These are phyloP conservation scores for Phoma herbarum DNA, from an alignment of 2,329 filamentous ascomycete species.

Conservation along the genomic window DNA sequence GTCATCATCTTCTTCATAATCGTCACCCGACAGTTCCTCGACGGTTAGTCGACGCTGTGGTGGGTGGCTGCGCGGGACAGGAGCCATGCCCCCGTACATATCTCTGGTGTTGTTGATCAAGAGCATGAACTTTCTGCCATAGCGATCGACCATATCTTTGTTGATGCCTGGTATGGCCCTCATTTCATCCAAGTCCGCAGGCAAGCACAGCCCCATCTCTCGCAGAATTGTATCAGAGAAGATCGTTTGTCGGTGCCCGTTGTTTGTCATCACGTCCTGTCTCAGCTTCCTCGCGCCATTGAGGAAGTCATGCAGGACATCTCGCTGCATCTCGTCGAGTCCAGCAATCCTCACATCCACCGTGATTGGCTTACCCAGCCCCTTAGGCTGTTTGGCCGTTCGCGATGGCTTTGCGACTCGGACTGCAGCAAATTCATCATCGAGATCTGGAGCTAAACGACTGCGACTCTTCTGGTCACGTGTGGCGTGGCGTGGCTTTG, in stretches of 20 bases:
- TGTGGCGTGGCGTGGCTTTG: conserved; percentile 29
- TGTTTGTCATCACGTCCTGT: conserved; percentile 68
- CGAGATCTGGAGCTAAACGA: conserved; percentile 49
- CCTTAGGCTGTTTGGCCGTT: conserved; percentile 47
- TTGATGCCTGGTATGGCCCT: conserved; percentile 69
- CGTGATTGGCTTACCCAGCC: conserved; percentile 67
- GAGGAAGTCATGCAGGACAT: conserved; percentile 72
- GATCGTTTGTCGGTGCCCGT: conserved; percentile 63
- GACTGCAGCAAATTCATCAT: conserved; percentile 56
- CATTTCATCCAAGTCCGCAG: conserved; percentile 69
- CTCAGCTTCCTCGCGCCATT: conserved; percentile 67
- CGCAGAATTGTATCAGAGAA: conserved; percentile 76
- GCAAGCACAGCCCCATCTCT: conserved; percentile 77
- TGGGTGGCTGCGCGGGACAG: conserved; percentile 26
- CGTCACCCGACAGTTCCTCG: conserved; percentile 47
- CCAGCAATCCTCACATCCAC: conserved; percentile 62
- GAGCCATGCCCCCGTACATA: conserved; percentile 31
- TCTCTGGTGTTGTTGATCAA: conserved; percentile 58
- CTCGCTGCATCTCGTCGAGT: conserved; percentile 68
- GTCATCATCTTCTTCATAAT: conserved; percentile 52
- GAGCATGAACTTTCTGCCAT: conserved; percentile 68
- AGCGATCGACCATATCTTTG: conserved; percentile 66
- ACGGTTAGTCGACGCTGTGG: conserved; percentile 28
- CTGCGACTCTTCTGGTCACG: conserved; percentile 41
- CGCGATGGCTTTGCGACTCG: conserved; percentile 47